Conservation (phyloP, 768 basidiomycete genomes). For the Tephrocybe sp. region DNA sequence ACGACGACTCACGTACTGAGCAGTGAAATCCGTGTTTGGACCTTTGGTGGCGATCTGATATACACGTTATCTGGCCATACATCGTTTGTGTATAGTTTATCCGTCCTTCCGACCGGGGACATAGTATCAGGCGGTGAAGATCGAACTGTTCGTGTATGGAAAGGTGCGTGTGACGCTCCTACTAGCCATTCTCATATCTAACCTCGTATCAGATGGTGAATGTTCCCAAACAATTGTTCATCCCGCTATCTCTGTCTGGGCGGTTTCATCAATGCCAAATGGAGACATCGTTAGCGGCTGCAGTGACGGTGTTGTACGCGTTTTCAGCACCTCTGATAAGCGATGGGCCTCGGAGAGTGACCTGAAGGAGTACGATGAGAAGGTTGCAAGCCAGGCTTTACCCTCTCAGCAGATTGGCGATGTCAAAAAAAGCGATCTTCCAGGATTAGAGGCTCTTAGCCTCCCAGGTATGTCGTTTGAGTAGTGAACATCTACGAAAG, state of each 20-base stretch:
- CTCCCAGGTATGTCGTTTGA: conserved; percentile 55
- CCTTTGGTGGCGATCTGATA: conserved; percentile 72
- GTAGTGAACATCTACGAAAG: neutral
- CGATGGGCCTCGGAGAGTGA: conserved; percentile 70
- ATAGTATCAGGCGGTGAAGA: conserved; percentile 94
- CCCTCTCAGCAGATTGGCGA: conserved; percentile 89
- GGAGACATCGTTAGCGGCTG: conserved; percentile 91
- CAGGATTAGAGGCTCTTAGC: conserved; percentile 77
- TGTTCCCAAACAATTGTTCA: conserved; percentile 87
- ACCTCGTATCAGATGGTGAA: conserved; percentile 64
- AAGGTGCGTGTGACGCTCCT: conserved; percentile 45
- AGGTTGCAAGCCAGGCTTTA: conserved; percentile 74
- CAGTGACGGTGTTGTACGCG: conserved; percentile 83
- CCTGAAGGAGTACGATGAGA: conserved; percentile 67
- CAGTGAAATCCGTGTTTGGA: conserved; percentile 93
- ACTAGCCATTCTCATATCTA: neutral
- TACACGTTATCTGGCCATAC: conserved; percentile 91
- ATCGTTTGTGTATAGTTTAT: conserved; percentile 92
- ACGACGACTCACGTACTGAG: conserved; percentile 3
- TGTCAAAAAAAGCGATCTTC: conserved; percentile 88
- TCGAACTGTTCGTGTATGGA: conserved; percentile 89
- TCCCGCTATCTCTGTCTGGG: conserved; percentile 97
- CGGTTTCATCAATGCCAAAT: conserved; percentile 82
- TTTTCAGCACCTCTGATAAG: conserved; percentile 75
- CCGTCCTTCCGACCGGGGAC: conserved; percentile 77